Conservation (phyloP, 176 grass and related monocot genomes). For the Hordeum vulgare region DNA sequence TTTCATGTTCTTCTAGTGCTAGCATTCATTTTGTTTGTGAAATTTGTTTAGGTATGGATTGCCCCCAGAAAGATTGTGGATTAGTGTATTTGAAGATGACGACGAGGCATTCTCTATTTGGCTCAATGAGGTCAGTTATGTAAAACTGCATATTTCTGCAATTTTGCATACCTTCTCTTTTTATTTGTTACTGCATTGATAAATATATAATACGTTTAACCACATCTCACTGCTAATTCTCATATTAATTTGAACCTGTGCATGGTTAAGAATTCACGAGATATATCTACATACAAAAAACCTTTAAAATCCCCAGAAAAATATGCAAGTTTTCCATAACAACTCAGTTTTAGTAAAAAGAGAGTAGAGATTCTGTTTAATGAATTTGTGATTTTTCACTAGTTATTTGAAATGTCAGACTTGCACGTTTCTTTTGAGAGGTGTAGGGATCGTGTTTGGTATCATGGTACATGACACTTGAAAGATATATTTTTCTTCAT, state of each 20-base stretch:
- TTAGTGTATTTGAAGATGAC: slow-evolving; percentile 94
- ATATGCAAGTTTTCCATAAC: neutral
- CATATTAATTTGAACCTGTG: neutral
- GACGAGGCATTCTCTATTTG: slow-evolving; percentile 94
- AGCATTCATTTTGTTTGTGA: slow-evolving; percentile 1
- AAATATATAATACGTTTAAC: neutral
- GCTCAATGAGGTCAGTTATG: slow-evolving; percentile 58
- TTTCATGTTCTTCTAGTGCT: slow-evolving; percentile 12
- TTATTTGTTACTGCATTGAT: neutral
- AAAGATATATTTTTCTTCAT: neutral
- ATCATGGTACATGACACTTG: neutral
- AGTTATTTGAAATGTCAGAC: neutral
- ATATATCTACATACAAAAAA: neutral
- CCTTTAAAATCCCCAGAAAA: neutral
- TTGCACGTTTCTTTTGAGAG: neutral
- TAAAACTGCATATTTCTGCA: slow-evolving; percentile 9
- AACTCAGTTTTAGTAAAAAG: neutral
- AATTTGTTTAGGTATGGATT: slow-evolving; percentile 65
- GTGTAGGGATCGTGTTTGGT: neutral
- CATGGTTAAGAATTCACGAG: neutral
- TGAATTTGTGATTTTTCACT: neutral
- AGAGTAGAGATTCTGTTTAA: neutral
- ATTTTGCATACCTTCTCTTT: neutral
- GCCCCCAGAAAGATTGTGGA: slow-evolving; percentile 81
- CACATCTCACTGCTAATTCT: neutral